Evolutionary conservation across 2,329 filamentous ascomycete genomes (phyloP).

Genomic region (Alternaria conjuncta): DNA sequence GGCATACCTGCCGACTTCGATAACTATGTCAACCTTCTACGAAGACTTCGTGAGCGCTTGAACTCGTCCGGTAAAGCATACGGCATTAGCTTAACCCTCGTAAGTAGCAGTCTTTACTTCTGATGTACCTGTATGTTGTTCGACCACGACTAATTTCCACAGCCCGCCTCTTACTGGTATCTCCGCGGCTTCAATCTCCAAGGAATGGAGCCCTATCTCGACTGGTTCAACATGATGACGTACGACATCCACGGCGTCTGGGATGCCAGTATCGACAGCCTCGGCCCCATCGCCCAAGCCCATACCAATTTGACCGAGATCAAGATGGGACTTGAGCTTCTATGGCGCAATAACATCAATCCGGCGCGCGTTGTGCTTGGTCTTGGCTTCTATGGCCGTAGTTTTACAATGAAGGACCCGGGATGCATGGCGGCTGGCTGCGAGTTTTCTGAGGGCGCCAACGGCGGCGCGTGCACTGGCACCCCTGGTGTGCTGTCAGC

Average conservation of each 20-base stretch:
- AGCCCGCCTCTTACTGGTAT: slow-evolving; percentile 30
- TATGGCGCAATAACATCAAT: slow-evolving; percentile 54
- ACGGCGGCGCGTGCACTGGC: neutral
- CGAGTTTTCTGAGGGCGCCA: slow-evolving; percentile 3
- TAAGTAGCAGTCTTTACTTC: neutral
- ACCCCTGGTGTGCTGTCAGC: slow-evolving; percentile 4
- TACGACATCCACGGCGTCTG: slow-evolving; percentile 56
- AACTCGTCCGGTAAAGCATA: neutral
- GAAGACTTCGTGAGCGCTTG: neutral
- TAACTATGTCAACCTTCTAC: slow-evolving; percentile 15
- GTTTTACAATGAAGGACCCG: slow-evolving; percentile 31
- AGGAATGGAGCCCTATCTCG: slow-evolving; percentile 26
- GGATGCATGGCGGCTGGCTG: slow-evolving; percentile 12
- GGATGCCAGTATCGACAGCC: slow-evolving; percentile 37
- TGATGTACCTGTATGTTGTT: no score
- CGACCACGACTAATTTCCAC: neutral
- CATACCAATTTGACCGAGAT: slow-evolving; percentile 59
- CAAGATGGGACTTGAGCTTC: slow-evolving; percentile 47
- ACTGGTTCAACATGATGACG: slow-evolving; percentile 55
- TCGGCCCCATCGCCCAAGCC: slow-evolving; percentile 32
- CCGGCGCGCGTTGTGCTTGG: slow-evolving; percentile 53
- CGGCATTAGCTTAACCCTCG: slow-evolving; percentile 19
- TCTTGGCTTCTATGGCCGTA: slow-evolving; percentile 53
- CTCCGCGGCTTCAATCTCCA: slow-evolving; percentile 30
- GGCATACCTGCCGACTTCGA: slow-evolving; percentile 44